Evolutionary conservation across 2,329 filamentous ascomycete species (phyloP), one percentile per base, ranked within the genome.

Genomic region (Neofusicoccum sp.): DNA sequence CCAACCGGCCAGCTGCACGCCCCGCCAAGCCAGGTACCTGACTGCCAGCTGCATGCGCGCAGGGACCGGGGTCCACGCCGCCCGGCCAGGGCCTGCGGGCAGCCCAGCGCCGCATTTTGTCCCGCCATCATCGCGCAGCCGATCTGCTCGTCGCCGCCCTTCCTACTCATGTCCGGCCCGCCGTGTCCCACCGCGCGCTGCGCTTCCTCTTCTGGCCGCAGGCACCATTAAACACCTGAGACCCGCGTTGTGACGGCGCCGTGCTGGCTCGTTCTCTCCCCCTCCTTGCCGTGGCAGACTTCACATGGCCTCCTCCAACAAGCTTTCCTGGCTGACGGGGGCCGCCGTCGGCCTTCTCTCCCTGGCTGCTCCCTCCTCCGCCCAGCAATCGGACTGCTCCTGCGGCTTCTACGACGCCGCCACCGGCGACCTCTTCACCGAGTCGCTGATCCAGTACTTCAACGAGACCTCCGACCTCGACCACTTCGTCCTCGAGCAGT

Each of bases 361-460:
- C 41, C 34, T 56, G 28, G 26, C 41, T 31, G 1, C 6, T 34
- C 20, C 56, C 20, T 30, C 41, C 31, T 9, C 16, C 6, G 59
- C 59, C 8, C 31, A 31, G 6, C 6, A 11, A 8, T 4, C 31
- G 3, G 59, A 74, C 60, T 82, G 80, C 63, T 70, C 72, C 28
- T 82, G 80, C 64, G 80, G 80, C 11, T 82, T 77, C 61, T 73
- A 75, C 61, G 79, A 82, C 63, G 61, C 66, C 1, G 61, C 65
- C 6, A 75, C 74, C 2, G 65, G 71, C 7, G 65, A 72, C 16
- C 63, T 79, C 9, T 81, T 76, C 63, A 82, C 79, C 0, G 79
- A 82, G 45, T 76, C 76, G 6, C 72, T 79, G 28, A 78, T 82
- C 49, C 70, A 78, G 4, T 82, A 81, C 67, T 82, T 82, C 73